Evolutionary conservation across 805 yeast genomes (phyloP).

Genomic region (Barnettozyma sucrosica): DNA sequence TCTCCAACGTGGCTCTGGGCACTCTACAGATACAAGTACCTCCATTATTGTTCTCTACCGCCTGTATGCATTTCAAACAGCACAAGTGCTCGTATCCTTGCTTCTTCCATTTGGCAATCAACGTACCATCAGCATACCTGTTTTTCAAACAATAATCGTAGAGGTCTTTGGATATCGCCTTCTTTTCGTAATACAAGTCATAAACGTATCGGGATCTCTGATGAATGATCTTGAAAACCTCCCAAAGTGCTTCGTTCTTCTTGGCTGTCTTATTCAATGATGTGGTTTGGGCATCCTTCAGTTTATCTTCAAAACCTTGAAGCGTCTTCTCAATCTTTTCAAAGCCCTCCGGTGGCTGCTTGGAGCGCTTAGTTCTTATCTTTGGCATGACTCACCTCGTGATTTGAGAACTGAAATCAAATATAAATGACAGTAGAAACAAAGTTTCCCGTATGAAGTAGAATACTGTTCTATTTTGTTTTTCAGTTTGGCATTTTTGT

Average conservation of each 20-base stretch:
- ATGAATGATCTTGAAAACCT: constrained; percentile 62
- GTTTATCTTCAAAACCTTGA: constrained; percentile 47
- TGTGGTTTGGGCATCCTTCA: constrained; percentile 46
- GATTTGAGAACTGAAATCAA: no score
- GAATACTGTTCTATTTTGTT: no score
- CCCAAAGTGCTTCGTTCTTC: constrained; percentile 60
- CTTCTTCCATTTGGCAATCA: constrained; percentile 82
- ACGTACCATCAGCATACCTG: constrained; percentile 56
- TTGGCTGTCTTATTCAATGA: constrained; percentile 36
- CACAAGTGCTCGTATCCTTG: constrained; percentile 85
- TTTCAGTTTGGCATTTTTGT: background rate
- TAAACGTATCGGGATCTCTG: constrained; percentile 73
- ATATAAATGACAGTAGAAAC: background rate
- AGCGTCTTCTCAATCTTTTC: constrained; percentile 63
- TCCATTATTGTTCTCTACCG: constrained; percentile 54
- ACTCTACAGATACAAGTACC: constrained; percentile 83
- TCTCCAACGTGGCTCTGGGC: constrained; percentile 50
- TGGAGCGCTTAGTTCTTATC: constrained; percentile 34
- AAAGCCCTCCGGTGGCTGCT: constrained; percentile 70
- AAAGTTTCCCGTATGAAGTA: background rate
- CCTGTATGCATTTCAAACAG: constrained; percentile 72
- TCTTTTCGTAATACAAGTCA: constrained; percentile 64
- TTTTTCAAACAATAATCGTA: constrained; percentile 71
- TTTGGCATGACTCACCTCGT: constrained; percentile 38
- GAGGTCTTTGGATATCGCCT: constrained; percentile 58